phyloP scores from a whole-genome alignment of 129 eudicot species.

The Centrapalus pauciflorus region DNA sequence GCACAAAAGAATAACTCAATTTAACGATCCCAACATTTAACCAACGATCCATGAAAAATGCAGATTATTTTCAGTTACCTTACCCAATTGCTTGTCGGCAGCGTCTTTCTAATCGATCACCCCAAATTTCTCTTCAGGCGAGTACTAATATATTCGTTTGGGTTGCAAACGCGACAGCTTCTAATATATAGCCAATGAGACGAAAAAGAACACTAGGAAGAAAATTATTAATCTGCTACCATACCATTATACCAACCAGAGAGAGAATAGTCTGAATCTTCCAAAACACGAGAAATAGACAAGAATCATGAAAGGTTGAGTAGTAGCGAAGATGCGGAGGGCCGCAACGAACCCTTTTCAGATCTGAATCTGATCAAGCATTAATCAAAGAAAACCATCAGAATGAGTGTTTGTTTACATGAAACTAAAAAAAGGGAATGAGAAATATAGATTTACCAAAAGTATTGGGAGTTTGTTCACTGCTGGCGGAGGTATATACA shows the following conservation, averaged over 20 bases:
- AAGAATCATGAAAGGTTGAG: conserved; percentile 16
- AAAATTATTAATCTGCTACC: no score
- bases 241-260: conserved; percentile 13
- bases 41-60: neutral
- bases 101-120: neutral
- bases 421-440: neutral
- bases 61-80: conserved; percentile 17
- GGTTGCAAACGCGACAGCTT: conserved; percentile 6
- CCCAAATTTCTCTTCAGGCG: neutral
- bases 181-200: conserved; percentile 5
- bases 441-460: neutral
- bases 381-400: neutral
- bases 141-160: no score
- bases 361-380: conserved; percentile 30
- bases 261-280: conserved; percentile 17
- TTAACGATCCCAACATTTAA: neutral
- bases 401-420: neutral
- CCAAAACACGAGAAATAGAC: conserved; percentile 22
- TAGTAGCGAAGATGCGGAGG: neutral
- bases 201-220: no score
- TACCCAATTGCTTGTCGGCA: neutral
- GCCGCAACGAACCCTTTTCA: conserved; percentile 16
- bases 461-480: neutral
- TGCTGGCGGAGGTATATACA: neutral
- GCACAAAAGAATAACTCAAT: neutral